Conservation (phyloP, 345 rosid species). For the Pistacia vera region DNA sequence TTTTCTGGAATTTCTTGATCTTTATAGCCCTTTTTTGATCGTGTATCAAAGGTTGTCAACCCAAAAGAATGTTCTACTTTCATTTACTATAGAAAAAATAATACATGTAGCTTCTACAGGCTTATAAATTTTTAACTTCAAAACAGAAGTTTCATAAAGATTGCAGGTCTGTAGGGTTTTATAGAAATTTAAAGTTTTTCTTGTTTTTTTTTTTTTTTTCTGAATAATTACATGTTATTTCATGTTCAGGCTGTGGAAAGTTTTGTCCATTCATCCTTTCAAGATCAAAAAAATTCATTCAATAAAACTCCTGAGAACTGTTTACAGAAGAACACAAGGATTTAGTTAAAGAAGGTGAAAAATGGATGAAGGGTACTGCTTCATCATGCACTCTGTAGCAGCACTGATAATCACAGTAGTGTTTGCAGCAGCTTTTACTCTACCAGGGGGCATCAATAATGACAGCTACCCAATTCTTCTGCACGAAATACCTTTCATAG, state of each 20-base stretch:
- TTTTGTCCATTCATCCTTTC: not conserved
- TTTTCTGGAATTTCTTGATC: too few species aligned
- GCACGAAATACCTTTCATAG: not conserved
- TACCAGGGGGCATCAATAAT: not conserved
- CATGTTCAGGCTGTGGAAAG: not conserved
- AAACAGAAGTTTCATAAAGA: too few species aligned
- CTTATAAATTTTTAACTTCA: too few species aligned
- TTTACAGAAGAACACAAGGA: not conserved
- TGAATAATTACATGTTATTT: too few species aligned
- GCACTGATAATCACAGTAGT: not conserved
- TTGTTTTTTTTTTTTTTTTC: not conserved
- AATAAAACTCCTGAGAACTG: not conserved
- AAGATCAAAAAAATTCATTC: not conserved
- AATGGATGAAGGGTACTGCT: not conserved
- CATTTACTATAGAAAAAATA: too few species aligned
- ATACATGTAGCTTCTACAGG: too few species aligned
- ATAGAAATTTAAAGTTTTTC: too few species aligned
- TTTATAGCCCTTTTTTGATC: too few species aligned
- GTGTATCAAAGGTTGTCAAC: too few species aligned
- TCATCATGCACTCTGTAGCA: not conserved
- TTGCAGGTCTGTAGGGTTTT: too few species aligned
- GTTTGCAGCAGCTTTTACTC: not conserved
- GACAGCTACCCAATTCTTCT: not conserved
- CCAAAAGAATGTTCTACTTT: too few species aligned
- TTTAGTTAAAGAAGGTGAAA: not conserved